Base-by-base conservation (phyloP, 2,329 filamentous ascomycete species). In the Pseudogymnoascus sp. region DNA sequence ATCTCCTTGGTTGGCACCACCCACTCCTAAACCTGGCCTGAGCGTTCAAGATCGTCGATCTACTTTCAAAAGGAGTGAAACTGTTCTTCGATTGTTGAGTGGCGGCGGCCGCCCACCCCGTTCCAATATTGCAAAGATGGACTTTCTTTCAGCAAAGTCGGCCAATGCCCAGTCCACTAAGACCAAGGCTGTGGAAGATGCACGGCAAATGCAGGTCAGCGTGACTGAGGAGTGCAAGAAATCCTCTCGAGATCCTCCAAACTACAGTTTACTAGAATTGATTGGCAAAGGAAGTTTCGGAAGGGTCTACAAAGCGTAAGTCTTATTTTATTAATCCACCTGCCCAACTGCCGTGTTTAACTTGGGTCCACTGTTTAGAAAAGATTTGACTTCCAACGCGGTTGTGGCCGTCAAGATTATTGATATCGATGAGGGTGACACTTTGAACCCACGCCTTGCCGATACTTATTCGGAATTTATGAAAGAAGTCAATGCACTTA, bases 381-480 rank as follows among this genome's bases (percentile, higher is more conserved):
- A 64, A 48, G 65, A 71, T 57, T 68, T 70, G 65, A 65, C 58
- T n/a, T 66, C 70, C 58, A 65, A 69, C 79, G 63, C 73, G 2
- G 63, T 89, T 19, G 86, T 90, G 21, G 87, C 88, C 15, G 81
- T 91, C 69, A 91, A 94, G 74, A 92, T 92, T 66, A 89, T 92
- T 68, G 87, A 92, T 70, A 88, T 92, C 52, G 89, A 94, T 67
- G 86, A 88, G 67, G 82, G 83, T 65, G 89, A 92, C 71, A 83
- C 79, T 0, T 73, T 83, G 52, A 82, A 88, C 66, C 83, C 84
- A 1, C 83, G 84, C 63, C 74, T 83, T 34, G 81, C 83, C 48
- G 82, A 86, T 71, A 85, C 84, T 0, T 88, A 85, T 69, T 82
- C 82, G 65, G 85, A 89, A 69, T 82, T 88, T 61, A 75, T 86